Evolutionary conservation across 2,329 filamentous ascomycete species (phyloP), one percentile per base, ranked within the genome.

Genomic region (Exophiala sideris): DNA sequence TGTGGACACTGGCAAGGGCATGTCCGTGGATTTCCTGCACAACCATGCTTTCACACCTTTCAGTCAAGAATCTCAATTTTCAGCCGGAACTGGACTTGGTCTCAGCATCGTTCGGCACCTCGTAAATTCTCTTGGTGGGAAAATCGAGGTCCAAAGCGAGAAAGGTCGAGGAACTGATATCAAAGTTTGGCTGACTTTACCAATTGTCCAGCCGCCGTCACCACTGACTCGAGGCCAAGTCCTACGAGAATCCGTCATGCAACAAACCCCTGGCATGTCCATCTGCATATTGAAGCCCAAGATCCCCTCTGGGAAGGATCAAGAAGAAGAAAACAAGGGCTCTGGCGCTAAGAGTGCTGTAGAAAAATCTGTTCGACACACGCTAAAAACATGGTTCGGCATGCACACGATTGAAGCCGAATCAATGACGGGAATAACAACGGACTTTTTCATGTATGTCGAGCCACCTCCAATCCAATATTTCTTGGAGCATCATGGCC

Each of bases 51-150:
- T 83, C 63, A 77, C 74, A 0, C 78, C 83, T 0, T 87, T 87
- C 58, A 70, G 75, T 0, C 83, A 87, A 54, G 84, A 86, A 61
- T 74, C 84, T 38, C 64, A 68, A 1, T 65, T 86, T 1, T 69
- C 76, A 0, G 72, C 77, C 0, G 84, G 84, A 0, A 80, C 79
- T 1, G 84, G 84, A 0, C 70, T 87, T 0, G 84, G 84, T 0
- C 68, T 87, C 11, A 81, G 77, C 45, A 77, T 87, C 3, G 81
- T 85, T 1, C 73, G 74, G 14, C 49, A 70, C 63, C 59, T 68
- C 56, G 57, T 70, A 3, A 32, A 44, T 18, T 65, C 57, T 1
- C 57, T 70, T 3, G 59, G 60, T 10, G 68, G 68, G 1, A 48
- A 56, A 6, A 64, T 70, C n/a, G 54, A 66, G 2, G 57, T 70